These are phyloP conservation scores for Senna tora DNA, from an alignment of 306 rosid genomes.

Conservation along the genomic window DNA sequence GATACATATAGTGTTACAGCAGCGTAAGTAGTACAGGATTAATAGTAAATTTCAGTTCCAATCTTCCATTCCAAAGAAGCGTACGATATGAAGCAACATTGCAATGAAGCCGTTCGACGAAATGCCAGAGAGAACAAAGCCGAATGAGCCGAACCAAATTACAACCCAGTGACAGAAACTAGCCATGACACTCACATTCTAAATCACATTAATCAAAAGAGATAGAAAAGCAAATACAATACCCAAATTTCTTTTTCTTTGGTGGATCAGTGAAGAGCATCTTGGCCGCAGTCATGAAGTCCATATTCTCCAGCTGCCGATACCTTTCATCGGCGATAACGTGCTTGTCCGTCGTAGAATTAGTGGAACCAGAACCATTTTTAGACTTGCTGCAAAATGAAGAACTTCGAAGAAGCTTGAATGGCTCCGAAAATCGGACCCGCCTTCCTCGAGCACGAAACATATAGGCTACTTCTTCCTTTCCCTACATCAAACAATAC, in stretches of 20 bases:
- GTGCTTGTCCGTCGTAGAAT: slow-evolving; percentile 3
- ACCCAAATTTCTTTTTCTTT: slow-evolving; percentile 78
- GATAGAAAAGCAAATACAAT: slow-evolving; percentile 4
- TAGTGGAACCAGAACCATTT: slow-evolving; percentile 23
- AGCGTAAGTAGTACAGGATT: neutral
- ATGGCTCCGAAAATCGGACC: slow-evolving; percentile 46
- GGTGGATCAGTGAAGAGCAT: slow-evolving; percentile 78
- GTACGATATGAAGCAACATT: neutral
- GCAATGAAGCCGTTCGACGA: slow-evolving; percentile 40
- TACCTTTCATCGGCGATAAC: slow-evolving; percentile 45
- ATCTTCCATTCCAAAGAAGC: neutral
- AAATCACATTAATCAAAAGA: neutral
- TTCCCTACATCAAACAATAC: neutral
- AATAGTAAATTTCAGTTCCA: neutral
- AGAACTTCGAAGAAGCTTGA: slow-evolving; percentile 34
- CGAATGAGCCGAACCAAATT: neutral
- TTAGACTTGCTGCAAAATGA: slow-evolving; percentile 47
- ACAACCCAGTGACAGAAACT: neutral
- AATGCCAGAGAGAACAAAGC: slow-evolving; percentile 39
- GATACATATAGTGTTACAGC: neutral
- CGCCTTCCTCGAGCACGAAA: slow-evolving; percentile 50
- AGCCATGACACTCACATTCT: neutral
- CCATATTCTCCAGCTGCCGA: slow-evolving; percentile 67
- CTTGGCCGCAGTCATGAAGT: slow-evolving; percentile 71
- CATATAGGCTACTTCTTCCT: slow-evolving; percentile 43